Evolutionary conservation across 2,329 filamentous ascomycete species (phyloP), one percentile per base, ranked within the genome.

Genomic region (Fusarium globosum): DNA sequence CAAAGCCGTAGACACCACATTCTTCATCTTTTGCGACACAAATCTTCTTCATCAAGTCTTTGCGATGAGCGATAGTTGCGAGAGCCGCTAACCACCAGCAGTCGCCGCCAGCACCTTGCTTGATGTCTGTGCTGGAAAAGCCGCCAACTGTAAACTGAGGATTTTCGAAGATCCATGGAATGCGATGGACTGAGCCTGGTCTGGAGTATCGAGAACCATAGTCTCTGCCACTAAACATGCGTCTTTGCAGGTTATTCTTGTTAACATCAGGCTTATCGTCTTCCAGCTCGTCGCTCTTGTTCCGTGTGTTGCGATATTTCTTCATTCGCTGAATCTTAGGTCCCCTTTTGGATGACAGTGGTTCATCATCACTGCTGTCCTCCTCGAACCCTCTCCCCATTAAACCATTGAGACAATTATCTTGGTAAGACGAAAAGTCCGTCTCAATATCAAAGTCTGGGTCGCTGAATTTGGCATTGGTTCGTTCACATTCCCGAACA

Each of bases 11-110:
- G 4, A 93, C 91, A 11, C 92, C 92, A 49, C 83, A 93, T 84
- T 78, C 88, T 83, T 93, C 90, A 72, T 94, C 88, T 10, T 88
- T 86, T 12, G 87, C 89, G 43, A 94, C 89, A 71, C 92, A 94
- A 13, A 94, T 86, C 65, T 86, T 87, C 61, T 92, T 86, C 76
- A 94, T 91, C 38, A 94, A 80, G 6, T 88, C 89, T 58, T 87
- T 83, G 72, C 91, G 89, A 72, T 92, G 92, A 16, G 89, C 90
- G 74, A 94, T 88, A 0, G 91, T 92, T 26, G 90, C 90, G 21
- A 94, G 81, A 1, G 91, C 91, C 9, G 92, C 91, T 79, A 94
- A 86, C 79, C 93, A 90, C 91, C 92, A 94, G 81, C 92, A 94
- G 79, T 94, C 91, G 4, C 92, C 92, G 71, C 88, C 87, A 15